phyloP scores from a whole-genome alignment of 306 rosid genomes.

The Dalbergia oliveri region DNA sequence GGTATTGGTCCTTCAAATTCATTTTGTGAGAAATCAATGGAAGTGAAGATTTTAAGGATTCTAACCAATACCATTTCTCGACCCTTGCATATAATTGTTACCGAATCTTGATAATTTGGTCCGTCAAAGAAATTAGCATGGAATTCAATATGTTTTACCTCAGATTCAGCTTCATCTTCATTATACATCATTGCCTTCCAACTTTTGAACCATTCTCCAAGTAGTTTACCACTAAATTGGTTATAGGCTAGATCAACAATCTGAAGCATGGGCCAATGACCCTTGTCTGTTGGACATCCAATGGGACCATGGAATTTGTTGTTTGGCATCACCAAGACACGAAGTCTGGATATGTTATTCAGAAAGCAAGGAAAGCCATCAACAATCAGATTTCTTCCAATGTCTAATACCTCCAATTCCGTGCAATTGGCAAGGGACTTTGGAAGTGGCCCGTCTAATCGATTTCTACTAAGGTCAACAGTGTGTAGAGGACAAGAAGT shows the following conservation, averaged over 20 bases:
- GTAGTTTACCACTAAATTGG: slow-evolving; percentile 47
- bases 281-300: background rate
- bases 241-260: slow-evolving; percentile 55
- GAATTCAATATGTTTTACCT: background rate
- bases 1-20: slow-evolving; percentile 52
- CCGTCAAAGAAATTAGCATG: background rate
- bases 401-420: slow-evolving; percentile 22
- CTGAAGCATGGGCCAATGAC: slow-evolving; percentile 48
- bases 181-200: slow-evolving; percentile 47
- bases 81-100: slow-evolving; percentile 47
- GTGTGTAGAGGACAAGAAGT: slow-evolving; percentile 10
- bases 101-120: slow-evolving; percentile 56
- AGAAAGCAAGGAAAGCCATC: slow-evolving; percentile 50
- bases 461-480: slow-evolving; percentile 47
- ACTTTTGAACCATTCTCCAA: background rate
- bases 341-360: slow-evolving; percentile 37
- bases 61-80: slow-evolving; percentile 21
- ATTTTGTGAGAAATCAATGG: slow-evolving; percentile 54
- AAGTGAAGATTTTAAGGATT: slow-evolving; percentile 38
- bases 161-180: background rate
- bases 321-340: slow-evolving; percentile 46
- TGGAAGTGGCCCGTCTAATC: slow-evolving; percentile 41
- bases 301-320: slow-evolving; percentile 45
- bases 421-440: slow-evolving; percentile 44
- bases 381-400: slow-evolving; percentile 44